Base-by-base conservation (phyloP, 139 green algal species). In the Pycnococcus provasolii region DNA sequence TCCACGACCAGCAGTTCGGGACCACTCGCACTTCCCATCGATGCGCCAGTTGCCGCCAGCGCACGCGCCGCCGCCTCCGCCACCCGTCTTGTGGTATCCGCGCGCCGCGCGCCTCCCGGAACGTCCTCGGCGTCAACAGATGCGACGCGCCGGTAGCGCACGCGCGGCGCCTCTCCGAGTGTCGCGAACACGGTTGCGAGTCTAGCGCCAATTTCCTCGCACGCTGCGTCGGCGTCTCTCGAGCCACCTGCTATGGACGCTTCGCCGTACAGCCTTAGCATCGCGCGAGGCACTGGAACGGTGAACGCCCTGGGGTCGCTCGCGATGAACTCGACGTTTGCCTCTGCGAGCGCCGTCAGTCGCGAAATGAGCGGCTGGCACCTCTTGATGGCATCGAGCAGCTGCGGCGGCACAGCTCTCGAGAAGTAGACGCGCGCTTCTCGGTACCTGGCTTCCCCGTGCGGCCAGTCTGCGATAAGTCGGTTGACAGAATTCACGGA, bases 1-100 rank as follows among this genome's bases (percentile, higher is more conserved):
- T 98, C 92, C 1, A 96, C 75, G 3, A 98, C 86, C 5, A 98
- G 73, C 61, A 98, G 73, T 60, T 97, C 91, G 68, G 68, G 67
- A 11, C 42, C 62, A 1, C 68, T 13, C 39, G 46, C 40, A 37
- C 45, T 47, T 57, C 26, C 40, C 43, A 26, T 42, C 54, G 45
- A 9, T 55, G 48, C 48, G 48, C 48, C 48, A 11, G 9, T 55
- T 11, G 48, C 48, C 48, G 9, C 9, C 48, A 11, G 48, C 48
- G 48, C 48, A 37, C 48, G 48, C 48, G 48, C 48, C 11, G 48
- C 48, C 48, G 48, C 48, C 9, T 11, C 9, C 48, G 48, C 48
- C 48, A 9, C 11, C 48, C 9, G 48, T 11, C 9, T 55, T 37
- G 48, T 11, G 11, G 48, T 11, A 55, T 11, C 11, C 48, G 48